Evolutionary conservation across 352 stramenopile species (phyloP).

Genomic region (Peronosclerospora sorghi): DNA sequence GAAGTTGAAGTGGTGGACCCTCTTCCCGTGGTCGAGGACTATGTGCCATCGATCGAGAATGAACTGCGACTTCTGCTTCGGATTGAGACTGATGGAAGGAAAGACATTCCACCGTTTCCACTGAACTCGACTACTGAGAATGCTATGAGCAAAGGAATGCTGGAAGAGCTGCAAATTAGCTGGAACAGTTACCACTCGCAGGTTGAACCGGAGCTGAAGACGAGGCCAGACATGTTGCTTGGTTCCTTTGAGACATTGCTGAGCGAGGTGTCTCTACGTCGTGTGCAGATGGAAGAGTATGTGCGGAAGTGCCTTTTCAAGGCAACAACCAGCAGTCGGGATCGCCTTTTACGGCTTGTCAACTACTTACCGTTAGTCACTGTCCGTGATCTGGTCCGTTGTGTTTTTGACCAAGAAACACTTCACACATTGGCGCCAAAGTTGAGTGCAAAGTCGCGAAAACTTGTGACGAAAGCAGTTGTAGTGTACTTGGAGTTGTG

Average conservation of each 20-base stretch:
- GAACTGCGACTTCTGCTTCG: conserved; percentile 7
- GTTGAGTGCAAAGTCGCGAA: conserved; percentile 8
- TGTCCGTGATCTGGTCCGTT: conserved; percentile 25
- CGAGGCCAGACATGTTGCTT: neutral
- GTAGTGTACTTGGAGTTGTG: conserved; percentile 48
- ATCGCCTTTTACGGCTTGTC: conserved; percentile 9
- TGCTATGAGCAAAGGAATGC: conserved; percentile 26
- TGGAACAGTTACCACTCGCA: conserved; percentile 29
- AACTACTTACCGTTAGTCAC: conserved; percentile 24
- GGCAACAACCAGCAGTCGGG: conserved; percentile 2
- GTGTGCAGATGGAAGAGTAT: conserved; percentile 10
- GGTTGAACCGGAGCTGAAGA: conserved; percentile 1
- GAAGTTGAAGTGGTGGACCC: conserved; percentile 1
- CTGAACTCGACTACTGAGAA: conserved; percentile 13
- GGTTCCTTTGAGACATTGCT: conserved; percentile 7
- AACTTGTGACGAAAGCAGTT: conserved; percentile 10
- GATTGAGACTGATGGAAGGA: neutral
- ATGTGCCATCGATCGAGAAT: conserved; percentile 10
- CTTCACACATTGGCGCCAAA: conserved; percentile 21
- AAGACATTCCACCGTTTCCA: conserved; percentile 10
- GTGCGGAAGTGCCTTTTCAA: conserved; percentile 3
- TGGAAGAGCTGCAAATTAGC: conserved; percentile 27
- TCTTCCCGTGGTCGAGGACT: conserved; percentile 7
- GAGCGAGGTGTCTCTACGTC: conserved; percentile 10
- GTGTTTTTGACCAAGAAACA: conserved; percentile 22